Base-by-base conservation (phyloP, 139 green algal species). In the Chlamydomonas urium region DNA sequence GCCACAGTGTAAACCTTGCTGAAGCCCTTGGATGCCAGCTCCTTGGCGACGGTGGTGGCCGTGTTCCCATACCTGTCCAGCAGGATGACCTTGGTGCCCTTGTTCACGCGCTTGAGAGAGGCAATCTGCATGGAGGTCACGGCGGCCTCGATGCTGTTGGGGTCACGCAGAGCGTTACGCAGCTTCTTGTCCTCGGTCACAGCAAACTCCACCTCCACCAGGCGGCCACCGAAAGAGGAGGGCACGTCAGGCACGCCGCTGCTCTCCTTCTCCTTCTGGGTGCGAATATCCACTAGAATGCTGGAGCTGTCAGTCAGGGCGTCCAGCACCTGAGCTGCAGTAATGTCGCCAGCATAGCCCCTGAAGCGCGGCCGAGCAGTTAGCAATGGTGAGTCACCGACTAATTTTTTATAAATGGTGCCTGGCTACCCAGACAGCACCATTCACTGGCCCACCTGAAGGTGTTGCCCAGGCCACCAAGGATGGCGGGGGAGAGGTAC, bases 201-300 rank as follows among this genome's bases (percentile, higher is more conserved):
- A n/a, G 63, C 63, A 26, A 73, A 63, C 17, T 73, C 66, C 17
- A 73, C 42, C 45, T 73, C 66, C 4, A 73, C 8, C 21, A 47
- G 3, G 4, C 29, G 24, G 73, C 60, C 38, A 33, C 38, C 53
- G 29, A 75, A 65, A 66, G 70, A 66, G 48, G 75, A 81, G 45
- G 89, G 88, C 42, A 96, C 61, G 74, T 97, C 90, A 14, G 90
- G 89, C 14, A 94, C 56, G 29, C 92, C 92, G n/a, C 38, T 79
- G 17, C 56, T 61, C 82, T 96, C 91, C 81, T 96, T 63, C 24
- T 63, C 53, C 26, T 63, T 63, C 53, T 63, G n/a, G 24, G 72
- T 62, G 69, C 91, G 88, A 50, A 97, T 87, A 82, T 97, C 92
- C 8, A 97, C 74, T 17, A 97, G 76, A n/a, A 92, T 73, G 28